A percentile compares a stretch with the other conserved stretches of the same genome.
phyloP scores from a whole-genome alignment of 345 rosid species.

The Geranium brycei region DNA sequence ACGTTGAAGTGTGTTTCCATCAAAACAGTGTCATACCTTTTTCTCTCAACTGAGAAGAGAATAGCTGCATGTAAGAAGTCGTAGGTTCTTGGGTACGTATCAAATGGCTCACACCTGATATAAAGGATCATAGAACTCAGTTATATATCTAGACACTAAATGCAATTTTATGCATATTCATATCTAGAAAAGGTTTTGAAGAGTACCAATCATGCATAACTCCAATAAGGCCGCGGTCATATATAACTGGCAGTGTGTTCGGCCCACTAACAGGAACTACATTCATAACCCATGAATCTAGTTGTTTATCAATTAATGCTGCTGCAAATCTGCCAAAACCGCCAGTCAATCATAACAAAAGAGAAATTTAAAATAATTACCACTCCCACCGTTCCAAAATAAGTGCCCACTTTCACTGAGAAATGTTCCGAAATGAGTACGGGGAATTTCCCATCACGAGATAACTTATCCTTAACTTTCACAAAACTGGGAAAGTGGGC shows the following conservation, averaged over 20 bases:
- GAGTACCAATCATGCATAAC: conserved; percentile 93
- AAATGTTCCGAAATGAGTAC: too few relatives aligned
- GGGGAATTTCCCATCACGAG: too few relatives aligned
- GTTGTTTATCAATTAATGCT: conserved; percentile 50
- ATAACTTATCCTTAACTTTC: too few relatives aligned
- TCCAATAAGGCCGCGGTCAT: conserved; percentile 90
- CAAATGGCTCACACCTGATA: conserved; percentile 91
- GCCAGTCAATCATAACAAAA: conserved; percentile 11
- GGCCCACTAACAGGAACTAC: conserved; percentile 86
- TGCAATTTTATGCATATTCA: background rate
- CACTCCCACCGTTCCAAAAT: too few relatives aligned
- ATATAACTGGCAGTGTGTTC: conserved; percentile 86
- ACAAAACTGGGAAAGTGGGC: too few relatives aligned
- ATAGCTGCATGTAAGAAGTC: conserved; percentile 81
- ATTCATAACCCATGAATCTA: conserved; percentile 85
- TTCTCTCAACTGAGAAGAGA: conserved; percentile 77
- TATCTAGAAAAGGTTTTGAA: conserved; percentile 5
- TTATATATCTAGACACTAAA: background rate
- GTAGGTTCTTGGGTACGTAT: conserved; percentile 93
- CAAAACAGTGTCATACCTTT: conserved; percentile 35
- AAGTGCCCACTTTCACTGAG: too few relatives aligned
- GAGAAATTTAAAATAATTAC: conserved; percentile 1
- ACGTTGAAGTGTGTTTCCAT: background rate
- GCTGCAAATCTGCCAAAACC: conserved; percentile 68
- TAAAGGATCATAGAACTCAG: background rate